A percentile compares a stretch with the other conserved stretches of the same genome.
Evolutionary conservation across 2,329 filamentous ascomycete species (phyloP).

Genomic region (Alternaria tenuissima): DNA sequence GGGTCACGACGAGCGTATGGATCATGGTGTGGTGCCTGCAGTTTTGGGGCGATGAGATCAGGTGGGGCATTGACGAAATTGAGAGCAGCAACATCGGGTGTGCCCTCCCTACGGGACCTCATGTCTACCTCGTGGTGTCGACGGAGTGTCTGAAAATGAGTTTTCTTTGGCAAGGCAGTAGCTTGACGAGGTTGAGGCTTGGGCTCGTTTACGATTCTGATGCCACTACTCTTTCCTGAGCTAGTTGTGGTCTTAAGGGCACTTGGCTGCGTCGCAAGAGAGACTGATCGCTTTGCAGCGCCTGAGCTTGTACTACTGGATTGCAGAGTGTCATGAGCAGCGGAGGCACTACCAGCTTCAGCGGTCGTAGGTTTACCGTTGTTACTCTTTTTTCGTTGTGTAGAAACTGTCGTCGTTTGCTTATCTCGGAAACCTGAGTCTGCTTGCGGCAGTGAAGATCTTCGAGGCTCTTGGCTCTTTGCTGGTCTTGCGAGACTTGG

Average conservation of each 20-base stretch:
- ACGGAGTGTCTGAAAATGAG: slow-evolving; percentile 28
- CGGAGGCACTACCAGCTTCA: not conserved
- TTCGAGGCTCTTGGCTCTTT: not conserved
- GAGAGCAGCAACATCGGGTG: slow-evolving; percentile 35
- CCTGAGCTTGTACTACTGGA: not conserved
- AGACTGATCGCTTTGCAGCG: not conserved
- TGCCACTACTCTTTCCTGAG: slow-evolving; percentile 18
- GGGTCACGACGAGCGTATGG: slow-evolving; percentile 37
- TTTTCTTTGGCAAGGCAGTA: slow-evolving; percentile 19
- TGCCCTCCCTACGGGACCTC: slow-evolving; percentile 32
- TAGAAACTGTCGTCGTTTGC: not conserved
- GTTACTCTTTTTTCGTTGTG: not conserved
- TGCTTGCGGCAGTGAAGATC: not conserved
- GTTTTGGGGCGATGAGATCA: slow-evolving; percentile 5
- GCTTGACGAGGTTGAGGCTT: slow-evolving; percentile 17
- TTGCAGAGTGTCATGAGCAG: not conserved
- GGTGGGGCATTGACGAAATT: slow-evolving; percentile 35
- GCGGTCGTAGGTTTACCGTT: not conserved
- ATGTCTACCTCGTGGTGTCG: slow-evolving; percentile 29
- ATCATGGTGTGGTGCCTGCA: slow-evolving; percentile 16
- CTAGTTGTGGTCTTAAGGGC: slow-evolving; percentile 5
- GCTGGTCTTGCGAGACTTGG: not conserved
- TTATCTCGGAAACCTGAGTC: not conserved
- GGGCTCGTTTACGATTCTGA: slow-evolving; percentile 39
- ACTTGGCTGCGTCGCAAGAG: not conserved